phyloP scores from a whole-genome alignment of 495 filamentous ascomycete species.

The Aspergillus conjunctus region DNA sequence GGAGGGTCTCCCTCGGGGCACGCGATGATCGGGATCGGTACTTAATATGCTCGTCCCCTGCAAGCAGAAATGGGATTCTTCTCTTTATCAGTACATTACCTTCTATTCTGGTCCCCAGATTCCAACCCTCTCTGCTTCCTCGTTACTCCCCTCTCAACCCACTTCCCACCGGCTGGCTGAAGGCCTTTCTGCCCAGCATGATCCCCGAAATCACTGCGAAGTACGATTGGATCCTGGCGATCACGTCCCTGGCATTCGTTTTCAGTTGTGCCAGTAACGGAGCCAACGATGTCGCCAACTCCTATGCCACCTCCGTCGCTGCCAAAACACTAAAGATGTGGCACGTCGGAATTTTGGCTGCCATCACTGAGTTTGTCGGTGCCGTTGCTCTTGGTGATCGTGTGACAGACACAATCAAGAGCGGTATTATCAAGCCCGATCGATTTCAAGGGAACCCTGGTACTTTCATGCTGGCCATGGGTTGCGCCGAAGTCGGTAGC shows the following conservation, averaged over 20 bases:
- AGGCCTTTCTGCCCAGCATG: constrained; percentile 24
- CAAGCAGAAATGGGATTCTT: background rate
- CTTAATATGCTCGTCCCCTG: background rate
- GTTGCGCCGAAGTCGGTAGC: constrained; percentile 26
- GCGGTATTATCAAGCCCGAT: constrained; percentile 59
- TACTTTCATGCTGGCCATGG: constrained; percentile 31
- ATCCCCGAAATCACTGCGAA: constrained; percentile 32
- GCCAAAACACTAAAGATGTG: constrained; percentile 42
- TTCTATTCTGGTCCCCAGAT: background rate
- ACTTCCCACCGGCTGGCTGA: background rate
- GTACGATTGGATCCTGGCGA: constrained; percentile 54
- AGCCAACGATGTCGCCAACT: constrained; percentile 51
- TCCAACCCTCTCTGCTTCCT: background rate
- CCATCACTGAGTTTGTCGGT: constrained; percentile 56
- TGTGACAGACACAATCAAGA: constrained; percentile 68
- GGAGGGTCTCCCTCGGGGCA: background rate
- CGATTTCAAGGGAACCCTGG: constrained; percentile 49
- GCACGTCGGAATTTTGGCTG: constrained; percentile 40
- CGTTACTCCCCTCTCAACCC: background rate
- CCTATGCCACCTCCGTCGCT: constrained; percentile 45
- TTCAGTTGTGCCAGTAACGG: constrained; percentile 49
- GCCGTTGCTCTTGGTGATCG: constrained; percentile 64
- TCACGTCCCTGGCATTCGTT: constrained; percentile 48
- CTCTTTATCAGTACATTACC: background rate
- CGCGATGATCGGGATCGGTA: background rate